Percentiles rank a stretch among this genome's conserved stretches.
Evolutionary conservation across 148 eudicot species (phyloP).

Genomic region (Polygonum maritimum): DNA sequence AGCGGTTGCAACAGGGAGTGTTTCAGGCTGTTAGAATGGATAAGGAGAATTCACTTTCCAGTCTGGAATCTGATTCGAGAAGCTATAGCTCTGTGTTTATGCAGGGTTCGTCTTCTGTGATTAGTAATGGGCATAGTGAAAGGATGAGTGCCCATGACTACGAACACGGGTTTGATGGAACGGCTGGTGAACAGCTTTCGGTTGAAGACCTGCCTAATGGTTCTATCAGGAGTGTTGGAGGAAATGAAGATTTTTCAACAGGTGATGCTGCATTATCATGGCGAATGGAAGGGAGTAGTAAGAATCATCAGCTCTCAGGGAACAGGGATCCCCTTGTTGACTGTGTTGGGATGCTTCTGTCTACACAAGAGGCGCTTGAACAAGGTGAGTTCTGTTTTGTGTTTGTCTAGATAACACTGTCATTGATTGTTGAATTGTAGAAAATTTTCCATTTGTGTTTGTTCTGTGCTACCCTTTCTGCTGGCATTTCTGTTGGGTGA

Average conservation of each 20-base stretch:
- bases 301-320: constrained; percentile 25
- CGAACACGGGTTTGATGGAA: constrained; percentile 20
- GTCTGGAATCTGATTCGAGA: constrained; percentile 83
- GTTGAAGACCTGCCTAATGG: constrained; percentile 15
- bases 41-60: constrained; percentile 68
- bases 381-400: constrained; percentile 34
- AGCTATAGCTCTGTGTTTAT: constrained; percentile 54
- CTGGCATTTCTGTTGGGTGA: no score
- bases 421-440: not conserved
- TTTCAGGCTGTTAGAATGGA: constrained; percentile 32
- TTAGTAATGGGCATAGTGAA: constrained; percentile 31
- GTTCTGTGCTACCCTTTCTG: not conserved
- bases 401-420: not conserved
- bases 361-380: constrained; percentile 67
- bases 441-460: not conserved
- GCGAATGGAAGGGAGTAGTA: constrained; percentile 21
- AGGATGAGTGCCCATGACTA: constrained; percentile 23
- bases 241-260: not conserved
- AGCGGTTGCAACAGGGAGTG: constrained; percentile 1
- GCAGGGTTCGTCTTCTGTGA: constrained; percentile 35
- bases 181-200: not conserved
- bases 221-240: constrained; percentile 14
- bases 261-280: not conserved
- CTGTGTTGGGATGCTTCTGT: constrained; percentile 47
- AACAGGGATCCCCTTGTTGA: constrained; percentile 56